Evolutionary conservation across 106 monocot species (phyloP), one percentile per base, ranked within the genome.

Genomic region (Allium fistulosum): DNA sequence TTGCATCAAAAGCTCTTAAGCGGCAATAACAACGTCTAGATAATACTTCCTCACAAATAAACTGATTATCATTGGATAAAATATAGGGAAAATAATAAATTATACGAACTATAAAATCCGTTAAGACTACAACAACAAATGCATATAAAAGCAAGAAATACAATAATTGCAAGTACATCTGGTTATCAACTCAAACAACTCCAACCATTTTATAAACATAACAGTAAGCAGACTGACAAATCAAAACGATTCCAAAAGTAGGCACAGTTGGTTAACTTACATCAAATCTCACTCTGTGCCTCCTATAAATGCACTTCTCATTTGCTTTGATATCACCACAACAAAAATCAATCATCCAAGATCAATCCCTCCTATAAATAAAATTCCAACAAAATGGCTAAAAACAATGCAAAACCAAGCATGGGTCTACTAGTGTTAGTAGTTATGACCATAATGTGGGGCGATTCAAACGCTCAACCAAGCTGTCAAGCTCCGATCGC

Each of bases 301-400:
- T 53, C 13, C 13, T 53, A 10, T 53, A 10, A 63, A 14, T 7
- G 18, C 8, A 61, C 15, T 8, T 50, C 22, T 62, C 17, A 8
- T 37, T 28, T 10, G 26, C 62, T 10, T 37, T 53, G 9, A 53
- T 53, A 9, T 81, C 49, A 68, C 62, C 9, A 71, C 72, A 72
- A 53, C 52, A 9, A 53, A 53, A 9, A 53, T 53, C 52, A 53
- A 10, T 53, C 52, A 53, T 13, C 52, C 13, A 13, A 53, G 52
- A 53, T 10, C 9, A 9, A 0, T 53, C 13, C 13, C 13, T 13
- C 52, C 10, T 10, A 10, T 9, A 13, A 10, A 53, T 1, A 53
- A 53, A 53, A 53, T 22, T 22, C 0, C 22, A 22, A 22, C 22
- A 22, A 22, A 22, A 22, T 22, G 22, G 22, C 22, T 22, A 22